A percentile compares a stretch with the other conserved stretches of the same genome.
Conservation (phyloP, 2,329 filamentous ascomycete genomes). For the Thyridium curvatum region DNA sequence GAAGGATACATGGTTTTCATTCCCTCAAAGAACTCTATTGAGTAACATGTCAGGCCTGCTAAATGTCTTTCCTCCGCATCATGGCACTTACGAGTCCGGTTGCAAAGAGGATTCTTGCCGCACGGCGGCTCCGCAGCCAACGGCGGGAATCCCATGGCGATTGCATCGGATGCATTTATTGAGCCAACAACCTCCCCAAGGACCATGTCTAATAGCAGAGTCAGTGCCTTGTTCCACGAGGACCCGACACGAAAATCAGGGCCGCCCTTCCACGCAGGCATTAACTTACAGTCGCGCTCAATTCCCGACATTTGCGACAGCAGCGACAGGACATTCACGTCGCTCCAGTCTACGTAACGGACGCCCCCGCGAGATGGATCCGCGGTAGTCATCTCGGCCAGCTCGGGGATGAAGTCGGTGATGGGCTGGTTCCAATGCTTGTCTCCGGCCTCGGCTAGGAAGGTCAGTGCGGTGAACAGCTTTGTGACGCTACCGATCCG, state of each 20-base stretch:
- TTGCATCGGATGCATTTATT: neutral
- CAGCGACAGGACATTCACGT: slow-evolving; percentile 27
- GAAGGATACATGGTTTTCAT: no score
- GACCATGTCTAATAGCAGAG: slow-evolving; percentile 3
- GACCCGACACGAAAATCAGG: no score
- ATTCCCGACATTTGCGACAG: slow-evolving; percentile 28
- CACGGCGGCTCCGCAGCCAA: slow-evolving; percentile 5
- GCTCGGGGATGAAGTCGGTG: slow-evolving; percentile 34
- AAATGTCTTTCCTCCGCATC: no score
- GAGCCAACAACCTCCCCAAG: slow-evolving; percentile 6
- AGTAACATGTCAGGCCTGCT: no score
- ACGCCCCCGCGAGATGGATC: slow-evolving; percentile 9
- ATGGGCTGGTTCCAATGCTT: slow-evolving; percentile 30
- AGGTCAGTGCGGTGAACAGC: slow-evolving; percentile 30
- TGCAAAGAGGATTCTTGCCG: slow-evolving; percentile 4
- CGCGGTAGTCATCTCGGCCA: slow-evolving; percentile 14
- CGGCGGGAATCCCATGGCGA: slow-evolving; percentile 7
- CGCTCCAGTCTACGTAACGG: slow-evolving; percentile 21
- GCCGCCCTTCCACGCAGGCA: neutral
- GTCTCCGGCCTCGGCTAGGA: slow-evolving; percentile 29
- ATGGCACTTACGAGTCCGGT: slow-evolving; percentile 8
- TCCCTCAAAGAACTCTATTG: no score
- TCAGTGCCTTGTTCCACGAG: neutral
- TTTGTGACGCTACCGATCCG: slow-evolving; percentile 37
- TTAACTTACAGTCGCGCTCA: slow-evolving; percentile 23